A percentile compares a stretch with the other conserved stretches of the same genome.
These are phyloP conservation scores for Annulohypoxylon truncatum DNA, from an alignment of 2,329 filamentous ascomycete species.

Conservation along the genomic window DNA sequence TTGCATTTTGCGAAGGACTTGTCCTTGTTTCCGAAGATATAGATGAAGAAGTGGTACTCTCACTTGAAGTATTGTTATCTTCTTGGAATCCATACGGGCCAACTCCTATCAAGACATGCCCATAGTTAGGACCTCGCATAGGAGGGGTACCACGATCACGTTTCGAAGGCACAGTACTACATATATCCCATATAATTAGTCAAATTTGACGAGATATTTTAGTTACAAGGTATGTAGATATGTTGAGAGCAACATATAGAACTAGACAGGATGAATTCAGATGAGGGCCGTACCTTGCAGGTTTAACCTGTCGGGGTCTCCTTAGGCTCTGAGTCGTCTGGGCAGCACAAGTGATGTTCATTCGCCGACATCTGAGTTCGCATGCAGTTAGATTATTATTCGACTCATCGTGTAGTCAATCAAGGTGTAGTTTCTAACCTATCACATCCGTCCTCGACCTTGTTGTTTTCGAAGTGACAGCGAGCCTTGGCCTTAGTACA, in stretches of 20 bases:
- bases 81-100: slow-evolving; percentile 17
- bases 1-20: slow-evolving; percentile 6
- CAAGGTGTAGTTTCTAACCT: slow-evolving; percentile 34
- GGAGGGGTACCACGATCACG: not conserved
- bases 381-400: slow-evolving; percentile 7
- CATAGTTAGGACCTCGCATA: slow-evolving; percentile 16
- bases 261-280: not conserved
- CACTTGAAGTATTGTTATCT: not conserved
- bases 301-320: slow-evolving; percentile 47
- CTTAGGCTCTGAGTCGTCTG: slow-evolving; percentile 48
- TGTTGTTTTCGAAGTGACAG: slow-evolving; percentile 46
- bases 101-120: slow-evolving; percentile 17
- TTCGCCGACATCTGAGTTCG: slow-evolving; percentile 42
- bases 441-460: slow-evolving; percentile 42
- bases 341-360: slow-evolving; percentile 43
- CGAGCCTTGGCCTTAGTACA: slow-evolving; percentile 49
- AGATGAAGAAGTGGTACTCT: slow-evolving; percentile 18
- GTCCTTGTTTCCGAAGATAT: not conserved
- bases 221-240: not conserved
- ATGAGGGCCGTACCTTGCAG: slow-evolving; percentile 33
- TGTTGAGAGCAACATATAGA: not conserved
- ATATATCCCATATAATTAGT: slow-evolving; percentile 20
- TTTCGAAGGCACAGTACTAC: slow-evolving; percentile 4
- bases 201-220: not conserved
- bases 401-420: not conserved